Percentiles rank a stretch among this genome's conserved stretches.
Evolutionary conservation across 1,139 yeast species (phyloP).

Genomic region (Hemisphaericaspora xylofermentans): DNA sequence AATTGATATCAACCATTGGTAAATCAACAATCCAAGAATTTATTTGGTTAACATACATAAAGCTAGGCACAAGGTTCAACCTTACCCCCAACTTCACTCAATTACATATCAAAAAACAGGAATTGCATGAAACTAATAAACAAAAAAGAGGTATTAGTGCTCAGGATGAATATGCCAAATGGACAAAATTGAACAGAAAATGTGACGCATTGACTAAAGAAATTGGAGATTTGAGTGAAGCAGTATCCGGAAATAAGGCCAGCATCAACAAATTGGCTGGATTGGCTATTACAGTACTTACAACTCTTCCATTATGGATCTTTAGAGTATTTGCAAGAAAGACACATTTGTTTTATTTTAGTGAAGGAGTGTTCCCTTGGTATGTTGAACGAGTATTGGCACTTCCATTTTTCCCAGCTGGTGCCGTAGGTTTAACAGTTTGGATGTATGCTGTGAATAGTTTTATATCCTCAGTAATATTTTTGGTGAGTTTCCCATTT

Average conservation of each 20-base stretch:
- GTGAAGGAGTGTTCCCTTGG: constrained; percentile 57
- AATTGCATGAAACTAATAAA: constrained; percentile 47
- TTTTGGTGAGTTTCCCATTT: constrained; percentile 31
- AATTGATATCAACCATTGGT: constrained; percentile 33
- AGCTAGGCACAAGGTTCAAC: constrained; percentile 33
- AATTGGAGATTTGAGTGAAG: constrained; percentile 42
- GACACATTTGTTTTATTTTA: constrained; percentile 59
- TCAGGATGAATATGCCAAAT: constrained; percentile 90
- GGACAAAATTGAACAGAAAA: constrained; percentile 89
- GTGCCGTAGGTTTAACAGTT: constrained; percentile 51
- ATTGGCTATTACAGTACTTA: constrained; percentile 25
- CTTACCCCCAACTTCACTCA: constrained; percentile 23
- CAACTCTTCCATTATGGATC: constrained; percentile 48
- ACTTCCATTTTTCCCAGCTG: constrained; percentile 59
- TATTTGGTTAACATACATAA: constrained; percentile 43
- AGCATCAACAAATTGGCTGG: constrained; percentile 34
- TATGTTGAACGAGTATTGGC: constrained; percentile 57
- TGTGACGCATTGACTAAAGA: constrained; percentile 58
- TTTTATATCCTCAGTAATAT: constrained; percentile 29
- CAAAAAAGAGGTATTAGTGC: constrained; percentile 70
- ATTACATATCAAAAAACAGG: constrained; percentile 39
- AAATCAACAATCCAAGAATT: constrained; percentile 32
- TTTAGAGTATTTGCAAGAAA: constrained; percentile 59
- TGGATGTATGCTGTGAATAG: constrained; percentile 47
- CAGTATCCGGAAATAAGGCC: constrained; percentile 36